Conservation (phyloP, 2,329 filamentous ascomycete genomes). For the Ustilaginoidea virens region DNA sequence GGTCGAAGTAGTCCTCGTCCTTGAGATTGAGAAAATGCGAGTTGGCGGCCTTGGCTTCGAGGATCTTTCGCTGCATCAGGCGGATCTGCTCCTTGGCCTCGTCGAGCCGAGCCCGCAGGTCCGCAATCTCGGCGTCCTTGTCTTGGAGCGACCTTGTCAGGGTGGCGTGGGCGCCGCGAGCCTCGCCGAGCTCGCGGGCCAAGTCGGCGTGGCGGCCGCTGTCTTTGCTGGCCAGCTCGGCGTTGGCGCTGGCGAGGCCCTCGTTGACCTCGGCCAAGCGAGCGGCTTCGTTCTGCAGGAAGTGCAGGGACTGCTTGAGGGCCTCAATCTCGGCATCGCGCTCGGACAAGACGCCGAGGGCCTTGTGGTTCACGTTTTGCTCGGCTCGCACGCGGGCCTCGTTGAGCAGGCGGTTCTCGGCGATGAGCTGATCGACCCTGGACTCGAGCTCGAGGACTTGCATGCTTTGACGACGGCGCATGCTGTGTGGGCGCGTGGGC, state of each 20-base stretch:
- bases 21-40: conserved; percentile 60
- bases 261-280: conserved; percentile 74
- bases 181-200: conserved; percentile 51
- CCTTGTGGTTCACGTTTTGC: conserved; percentile 45
- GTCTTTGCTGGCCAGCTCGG: conserved; percentile 60
- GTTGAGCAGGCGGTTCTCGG: conserved; percentile 68
- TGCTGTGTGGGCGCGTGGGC: conserved; percentile 83
- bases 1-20: conserved; percentile 92
- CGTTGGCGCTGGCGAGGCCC: conserved; percentile 61
- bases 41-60: conserved; percentile 43
- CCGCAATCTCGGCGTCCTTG: conserved; percentile 72
- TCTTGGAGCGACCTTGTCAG: conserved; percentile 53
- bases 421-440: conserved; percentile 66
- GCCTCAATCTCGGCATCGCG: conserved; percentile 77
- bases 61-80: conserved; percentile 35
- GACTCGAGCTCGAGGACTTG: conserved; percentile 86
- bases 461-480: conserved; percentile 95
- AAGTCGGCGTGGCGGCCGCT: conserved; percentile 54
- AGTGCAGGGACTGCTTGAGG: conserved; percentile 63
- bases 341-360: conserved; percentile 58
- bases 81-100: conserved; percentile 49
- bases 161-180: conserved; percentile 47
- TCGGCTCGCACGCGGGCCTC: conserved; percentile 60
- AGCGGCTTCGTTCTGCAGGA: conserved; percentile 66
- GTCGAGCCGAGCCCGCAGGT: conserved; percentile 64